These are phyloP conservation scores for Botrytis byssoidea DNA, from an alignment of 2,329 filamentous ascomycete genomes.

Conservation along the genomic window DNA sequence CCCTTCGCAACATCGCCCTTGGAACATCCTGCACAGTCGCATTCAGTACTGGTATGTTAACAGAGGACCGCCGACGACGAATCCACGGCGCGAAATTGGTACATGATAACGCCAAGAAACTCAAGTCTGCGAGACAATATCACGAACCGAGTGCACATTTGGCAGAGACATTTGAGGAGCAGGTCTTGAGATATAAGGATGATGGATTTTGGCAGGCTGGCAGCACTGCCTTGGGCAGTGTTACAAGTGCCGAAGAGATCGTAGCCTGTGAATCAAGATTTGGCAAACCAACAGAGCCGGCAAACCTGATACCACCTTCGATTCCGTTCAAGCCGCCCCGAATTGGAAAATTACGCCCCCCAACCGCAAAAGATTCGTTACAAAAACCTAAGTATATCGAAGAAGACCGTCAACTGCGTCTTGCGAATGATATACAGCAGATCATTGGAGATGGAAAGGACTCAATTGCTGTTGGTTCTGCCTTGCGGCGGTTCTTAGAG, in stretches of 20 bases:
- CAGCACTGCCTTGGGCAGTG: not conserved
- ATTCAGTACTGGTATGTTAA: conserved; percentile 43
- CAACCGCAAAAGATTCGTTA: not conserved
- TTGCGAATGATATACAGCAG: conserved; percentile 29
- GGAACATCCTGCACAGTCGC: conserved; percentile 58
- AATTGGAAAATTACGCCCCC: not conserved
- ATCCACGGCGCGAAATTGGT: conserved; percentile 52
- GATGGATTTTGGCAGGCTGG: conserved; percentile 15
- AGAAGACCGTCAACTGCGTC: conserved; percentile 26
- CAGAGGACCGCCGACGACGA: conserved; percentile 56
- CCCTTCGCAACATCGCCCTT: conserved; percentile 54
- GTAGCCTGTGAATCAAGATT: not conserved
- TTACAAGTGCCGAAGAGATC: not conserved
- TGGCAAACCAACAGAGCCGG: not conserved
- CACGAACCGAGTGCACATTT: conserved; percentile 36
- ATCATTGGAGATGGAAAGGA: conserved; percentile 25
- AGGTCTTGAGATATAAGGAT: conserved; percentile 23
- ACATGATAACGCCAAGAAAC: conserved; percentile 52
- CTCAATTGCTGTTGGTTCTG: conserved; percentile 25
- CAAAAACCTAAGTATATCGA: not conserved
- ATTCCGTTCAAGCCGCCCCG: conserved; percentile 4
- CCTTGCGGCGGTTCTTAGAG: conserved; percentile 30
- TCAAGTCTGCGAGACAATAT: conserved; percentile 47
- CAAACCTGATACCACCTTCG: not conserved
- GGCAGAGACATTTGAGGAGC: conserved; percentile 32